Base-by-base conservation (phyloP, 768 basidiomycete genomes). In the Paxillus ammoniavirescens region DNA sequence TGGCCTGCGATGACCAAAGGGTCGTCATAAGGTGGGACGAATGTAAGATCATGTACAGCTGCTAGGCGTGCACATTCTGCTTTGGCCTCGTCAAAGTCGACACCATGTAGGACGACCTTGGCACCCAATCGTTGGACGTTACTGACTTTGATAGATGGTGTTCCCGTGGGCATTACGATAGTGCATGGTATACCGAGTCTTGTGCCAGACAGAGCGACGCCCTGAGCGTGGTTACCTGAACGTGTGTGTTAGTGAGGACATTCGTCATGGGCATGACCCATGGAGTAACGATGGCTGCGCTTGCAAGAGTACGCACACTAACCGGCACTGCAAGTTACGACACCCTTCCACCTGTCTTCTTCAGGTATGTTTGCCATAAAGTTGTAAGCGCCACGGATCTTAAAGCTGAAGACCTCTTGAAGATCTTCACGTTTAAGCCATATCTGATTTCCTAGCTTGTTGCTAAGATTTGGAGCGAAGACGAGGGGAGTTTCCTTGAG, bases 371-470 rank as follows among this genome's bases (percentile, higher is more conserved):
- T 81, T 18, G 92, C 92, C 96, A 99, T 99, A 64, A 97, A 91
- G 71, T 99, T 99, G 76, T 97, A 99, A 31, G 97, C 97, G 21
- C 97, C 97, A 5, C 97, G 80, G 44, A 98, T 94, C 68, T 99
- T 99, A 84, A 99, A 99, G 69, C 92, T 95, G 70, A 99, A 99
- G 17, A 99, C 97, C 64, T 93, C 88, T 43, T 98, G 96, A 2
- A 97, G 79, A 65, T 99, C 97, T 71, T 99, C 97, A 23, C 97
- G 84, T 73, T 99, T 99, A 54, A 99, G 82, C 84, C 88, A 95
- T 71, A 99, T 89, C 60, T 95, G 83, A 67, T 93, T 93, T 1
- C 97, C 97, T 1, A 98, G 77, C 56, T 88, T 85, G 56, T 87
- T 73, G 61, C 92, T 95, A 18, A 99, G 82, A 65, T 91, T 92